Percentiles rank a stretch among this genome's conserved stretches.
Conservation (phyloP, 2,329 filamentous ascomycete species). For the Ophiostoma montium region DNA sequence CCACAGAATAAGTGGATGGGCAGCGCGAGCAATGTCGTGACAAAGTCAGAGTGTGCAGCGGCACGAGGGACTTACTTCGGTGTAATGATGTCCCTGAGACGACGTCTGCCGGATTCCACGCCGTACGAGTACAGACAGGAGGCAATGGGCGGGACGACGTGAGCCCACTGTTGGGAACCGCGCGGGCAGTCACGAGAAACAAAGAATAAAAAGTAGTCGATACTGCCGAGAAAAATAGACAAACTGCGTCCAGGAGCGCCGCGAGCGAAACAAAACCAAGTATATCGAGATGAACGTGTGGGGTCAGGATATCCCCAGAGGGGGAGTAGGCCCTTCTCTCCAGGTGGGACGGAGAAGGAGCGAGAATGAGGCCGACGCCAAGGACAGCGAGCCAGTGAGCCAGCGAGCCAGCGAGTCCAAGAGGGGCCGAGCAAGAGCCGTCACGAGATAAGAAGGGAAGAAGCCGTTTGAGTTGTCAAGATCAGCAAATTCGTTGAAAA, state of each 20-base stretch:
- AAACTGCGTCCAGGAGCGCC: too few species aligned
- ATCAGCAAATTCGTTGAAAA: too few species aligned
- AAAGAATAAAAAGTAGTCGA: not conserved
- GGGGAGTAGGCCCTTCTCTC: constrained; percentile 3
- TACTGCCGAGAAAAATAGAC: not conserved
- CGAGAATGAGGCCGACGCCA: constrained; percentile 2
- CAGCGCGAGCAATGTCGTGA: not conserved
- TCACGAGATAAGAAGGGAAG: not conserved
- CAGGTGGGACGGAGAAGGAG: not conserved
- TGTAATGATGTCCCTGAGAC: not conserved
- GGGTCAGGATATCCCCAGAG: not conserved
- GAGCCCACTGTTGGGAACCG: too few species aligned
- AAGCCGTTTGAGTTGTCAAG: not conserved
- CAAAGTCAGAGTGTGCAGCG: not conserved
- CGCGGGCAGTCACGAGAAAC: not conserved
- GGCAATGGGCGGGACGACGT: not conserved
- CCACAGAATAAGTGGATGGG: not conserved
- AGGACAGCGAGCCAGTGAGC: not conserved
- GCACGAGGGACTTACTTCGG: not conserved
- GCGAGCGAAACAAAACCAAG: not conserved
- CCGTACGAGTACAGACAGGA: not conserved
- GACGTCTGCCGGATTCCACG: not conserved
- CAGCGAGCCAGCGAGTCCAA: constrained; percentile 1
- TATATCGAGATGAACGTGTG: not conserved
- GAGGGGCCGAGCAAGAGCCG: not conserved